Evolutionary conservation across 352 stramenopile species (phyloP), one percentile per base, ranked within the genome.

Genomic region (Sclerospora graminicola): DNA sequence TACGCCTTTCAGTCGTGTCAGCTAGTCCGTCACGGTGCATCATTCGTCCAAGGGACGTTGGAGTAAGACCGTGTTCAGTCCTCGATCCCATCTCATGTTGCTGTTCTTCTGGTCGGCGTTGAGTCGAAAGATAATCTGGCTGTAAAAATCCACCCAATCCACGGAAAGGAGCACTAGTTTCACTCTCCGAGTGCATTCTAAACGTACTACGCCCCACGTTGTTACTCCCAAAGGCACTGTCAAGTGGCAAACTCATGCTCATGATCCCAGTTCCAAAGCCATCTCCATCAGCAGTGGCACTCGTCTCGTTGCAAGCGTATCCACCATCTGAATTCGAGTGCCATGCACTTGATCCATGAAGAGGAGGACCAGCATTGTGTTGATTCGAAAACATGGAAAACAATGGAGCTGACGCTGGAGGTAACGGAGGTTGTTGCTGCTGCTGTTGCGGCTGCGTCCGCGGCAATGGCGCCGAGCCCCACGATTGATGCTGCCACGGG

Each of bases 121-220:
- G 51, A 11, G 63, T 48, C 16, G 73, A 46, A 21, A 69, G 50
- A 45, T 78, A 89, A 20, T 80, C 60, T 41, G 55, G 63, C 30
- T 72, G 52, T 37, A 89, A 60, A 54, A 83, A 82, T n/a, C 67
- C 68, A 6, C 68, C 59, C n/a, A 86, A 60, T 15, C 73, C 68
- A 23, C 57, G 62, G 56, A 84, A 85, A 5, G 62, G 49, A 11
- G 46, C 34, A 14, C 37, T 55, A 29, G 44, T 40, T 14, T 56
- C 53, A 9, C 24, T 27, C 16, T 67, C 49, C 0, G 48, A 32
- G 31, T 53, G 57, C 49, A 78, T 66, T 28, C 60, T 60, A 45
- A 77, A 60, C 9, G 49, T 36, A 39, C 58, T 27, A 39, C 36
- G 43, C 41, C 51, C 47, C 21, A 55, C 41, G 33, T 32, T 43